phyloP scores from a whole-genome alignment of 179 eudicot genomes.

The Amaranthus tricolor region DNA sequence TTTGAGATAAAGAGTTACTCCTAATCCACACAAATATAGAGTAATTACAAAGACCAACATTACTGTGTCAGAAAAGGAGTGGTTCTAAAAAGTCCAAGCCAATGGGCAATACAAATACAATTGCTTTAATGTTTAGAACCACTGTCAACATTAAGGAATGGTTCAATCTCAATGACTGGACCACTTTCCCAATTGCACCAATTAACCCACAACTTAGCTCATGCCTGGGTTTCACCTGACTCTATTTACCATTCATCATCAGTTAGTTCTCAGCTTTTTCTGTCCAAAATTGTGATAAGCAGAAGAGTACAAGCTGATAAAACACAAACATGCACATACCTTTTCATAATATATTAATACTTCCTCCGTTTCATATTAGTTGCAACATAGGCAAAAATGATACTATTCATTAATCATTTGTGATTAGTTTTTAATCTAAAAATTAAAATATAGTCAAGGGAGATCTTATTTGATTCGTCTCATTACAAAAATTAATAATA shows the following conservation, averaged over 20 bases:
- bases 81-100: conserved; percentile 10
- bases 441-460: too few relatives aligned
- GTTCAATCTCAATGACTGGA: conserved; percentile 27
- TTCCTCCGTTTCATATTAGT: neutral
- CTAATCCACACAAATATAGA: neutral
- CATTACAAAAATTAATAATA: too few relatives aligned
- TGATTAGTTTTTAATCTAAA: too few relatives aligned
- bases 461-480: too few relatives aligned
- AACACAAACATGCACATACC: conserved; percentile 6
- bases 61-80: conserved; percentile 12
- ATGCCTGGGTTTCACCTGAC: conserved; percentile 20
- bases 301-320: conserved; percentile 24
- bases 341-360: conserved; percentile 8
- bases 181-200: conserved; percentile 31
- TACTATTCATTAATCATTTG: too few relatives aligned
- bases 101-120: conserved; percentile 12
- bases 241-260: neutral
- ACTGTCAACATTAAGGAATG: conserved; percentile 16
- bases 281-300: conserved; percentile 13
- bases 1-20: neutral
- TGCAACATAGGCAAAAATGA: too few relatives aligned
- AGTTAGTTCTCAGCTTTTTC: neutral
- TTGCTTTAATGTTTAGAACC: conserved; percentile 27
- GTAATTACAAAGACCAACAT: conserved; percentile 11
- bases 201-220: conserved; percentile 21